phyloP scores from a whole-genome alignment of 768 basidiomycete genomes.

The Tephrocybe rancida region DNA sequence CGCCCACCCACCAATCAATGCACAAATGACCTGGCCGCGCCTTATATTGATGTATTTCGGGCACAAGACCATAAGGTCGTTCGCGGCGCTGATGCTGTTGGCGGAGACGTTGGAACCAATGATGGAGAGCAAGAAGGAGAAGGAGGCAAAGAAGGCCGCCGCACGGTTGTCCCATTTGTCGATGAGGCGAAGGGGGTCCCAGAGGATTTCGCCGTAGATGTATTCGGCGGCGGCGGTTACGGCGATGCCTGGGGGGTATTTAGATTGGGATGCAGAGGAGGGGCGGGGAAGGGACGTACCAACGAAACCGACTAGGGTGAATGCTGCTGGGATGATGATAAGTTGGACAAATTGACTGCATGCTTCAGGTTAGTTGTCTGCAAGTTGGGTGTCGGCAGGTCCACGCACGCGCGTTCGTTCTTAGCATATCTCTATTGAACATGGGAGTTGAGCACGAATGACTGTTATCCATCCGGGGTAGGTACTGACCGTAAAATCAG shows the following conservation, averaged over 20 bases:
- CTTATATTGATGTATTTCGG: slow-evolving; percentile 82
- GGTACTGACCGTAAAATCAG: slow-evolving; percentile 69
- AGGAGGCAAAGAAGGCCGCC: slow-evolving; percentile 81
- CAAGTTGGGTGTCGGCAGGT: too few relatives aligned
- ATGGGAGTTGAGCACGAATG: too few relatives aligned
- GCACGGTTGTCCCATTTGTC: slow-evolving; percentile 85
- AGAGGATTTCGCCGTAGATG: slow-evolving; percentile 64
- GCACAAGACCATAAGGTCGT: slow-evolving; percentile 81
- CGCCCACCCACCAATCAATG: slow-evolving; percentile 82
- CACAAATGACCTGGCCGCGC: slow-evolving; percentile 79
- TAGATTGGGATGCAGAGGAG: neutral
- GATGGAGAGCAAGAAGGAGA: slow-evolving; percentile 73
- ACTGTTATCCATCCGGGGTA: neutral
- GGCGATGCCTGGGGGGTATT: slow-evolving; percentile 53
- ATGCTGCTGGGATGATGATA: slow-evolving; percentile 73
- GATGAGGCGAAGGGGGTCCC: slow-evolving; percentile 81
- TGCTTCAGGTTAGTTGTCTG: neutral
- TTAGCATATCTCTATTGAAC: slow-evolving; percentile 69
- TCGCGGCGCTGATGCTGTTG: slow-evolving; percentile 72
- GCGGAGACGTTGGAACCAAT: slow-evolving; percentile 78
- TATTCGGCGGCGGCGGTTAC: slow-evolving; percentile 76
- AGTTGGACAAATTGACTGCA: slow-evolving; percentile 73
- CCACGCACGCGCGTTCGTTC: slow-evolving; percentile 60
- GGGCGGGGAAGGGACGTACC: slow-evolving; percentile 29
- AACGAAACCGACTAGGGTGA: slow-evolving; percentile 76